Conservation (phyloP, 441 rosid genomes). For the Jatropha podagrica region DNA sequence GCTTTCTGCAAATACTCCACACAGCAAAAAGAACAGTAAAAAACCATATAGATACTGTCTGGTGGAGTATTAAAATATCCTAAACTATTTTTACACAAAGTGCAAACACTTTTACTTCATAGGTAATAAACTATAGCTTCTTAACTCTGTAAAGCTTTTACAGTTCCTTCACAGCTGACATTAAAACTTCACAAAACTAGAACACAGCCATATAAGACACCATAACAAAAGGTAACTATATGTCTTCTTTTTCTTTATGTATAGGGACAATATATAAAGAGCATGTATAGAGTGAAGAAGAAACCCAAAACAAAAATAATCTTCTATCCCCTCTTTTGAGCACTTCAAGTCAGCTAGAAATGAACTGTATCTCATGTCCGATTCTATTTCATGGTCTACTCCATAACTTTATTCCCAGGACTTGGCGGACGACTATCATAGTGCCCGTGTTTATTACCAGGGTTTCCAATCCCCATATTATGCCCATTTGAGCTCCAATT, state of each 20-base stretch:
- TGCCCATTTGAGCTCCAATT: constrained; percentile 25
- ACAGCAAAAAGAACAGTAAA: not conserved
- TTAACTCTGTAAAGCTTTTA: not conserved
- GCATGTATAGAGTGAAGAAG: not conserved
- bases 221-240: not conserved
- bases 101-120: not conserved
- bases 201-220: not conserved
- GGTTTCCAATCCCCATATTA: constrained; percentile 31
- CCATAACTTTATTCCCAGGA: constrained; percentile 35
- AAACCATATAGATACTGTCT: not conserved
- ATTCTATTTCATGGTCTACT: not conserved
- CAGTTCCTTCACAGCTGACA: not conserved
- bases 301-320: not conserved
- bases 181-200: not conserved
- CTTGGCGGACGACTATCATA: constrained; percentile 51
- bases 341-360: constrained; percentile 8
- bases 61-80: not conserved
- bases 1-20: not conserved
- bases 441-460: constrained; percentile 27
- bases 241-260: not conserved
- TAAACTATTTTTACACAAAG: not conserved
- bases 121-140: not conserved
- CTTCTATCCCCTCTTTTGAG: not conserved
- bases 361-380: not conserved
- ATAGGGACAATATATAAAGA: not conserved